phyloP scores from a whole-genome alignment of 805 yeast species.

The Wickerhamiella azymoides region DNA sequence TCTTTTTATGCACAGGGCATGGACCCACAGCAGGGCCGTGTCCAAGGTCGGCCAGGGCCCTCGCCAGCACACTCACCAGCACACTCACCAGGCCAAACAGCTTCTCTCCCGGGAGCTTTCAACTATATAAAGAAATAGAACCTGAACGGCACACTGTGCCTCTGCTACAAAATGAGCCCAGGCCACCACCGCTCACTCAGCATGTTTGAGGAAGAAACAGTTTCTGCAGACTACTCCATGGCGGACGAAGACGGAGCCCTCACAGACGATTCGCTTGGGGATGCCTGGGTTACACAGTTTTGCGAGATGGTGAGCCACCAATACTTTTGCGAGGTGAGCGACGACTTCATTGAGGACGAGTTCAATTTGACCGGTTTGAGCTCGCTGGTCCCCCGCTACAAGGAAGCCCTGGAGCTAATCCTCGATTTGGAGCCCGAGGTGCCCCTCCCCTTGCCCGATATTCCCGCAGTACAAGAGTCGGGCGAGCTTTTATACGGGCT shows the following conservation, averaged over 20 bases:
- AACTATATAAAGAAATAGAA: no score
- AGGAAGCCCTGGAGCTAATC: slow-evolving; percentile 83
- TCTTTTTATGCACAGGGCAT: no score
- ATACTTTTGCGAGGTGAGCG: slow-evolving; percentile 81
- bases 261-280: slow-evolving; percentile 11
- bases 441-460: slow-evolving; percentile 47
- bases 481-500: slow-evolving; percentile 89
- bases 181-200: background rate
- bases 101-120: no score
- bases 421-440: slow-evolving; percentile 59
- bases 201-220: background rate
- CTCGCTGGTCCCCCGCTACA: slow-evolving; percentile 73
- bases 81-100: no score
- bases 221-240: background rate
- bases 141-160: no score
- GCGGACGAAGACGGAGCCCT: background rate
- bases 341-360: slow-evolving; percentile 91
- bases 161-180: no score
- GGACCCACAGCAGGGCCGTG: no score
- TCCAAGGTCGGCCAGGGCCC: no score
- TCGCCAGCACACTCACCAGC: no score
- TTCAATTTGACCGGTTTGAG: slow-evolving; percentile 86
- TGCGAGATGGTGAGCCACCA: slow-evolving; percentile 74
- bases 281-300: slow-evolving; percentile 61
- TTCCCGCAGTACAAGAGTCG: slow-evolving; percentile 69